Percentiles rank a stretch among this genome's conserved stretches.
Conservation (phyloP, 495 filamentous ascomycete species). For the Venustampulla echinocandica region DNA sequence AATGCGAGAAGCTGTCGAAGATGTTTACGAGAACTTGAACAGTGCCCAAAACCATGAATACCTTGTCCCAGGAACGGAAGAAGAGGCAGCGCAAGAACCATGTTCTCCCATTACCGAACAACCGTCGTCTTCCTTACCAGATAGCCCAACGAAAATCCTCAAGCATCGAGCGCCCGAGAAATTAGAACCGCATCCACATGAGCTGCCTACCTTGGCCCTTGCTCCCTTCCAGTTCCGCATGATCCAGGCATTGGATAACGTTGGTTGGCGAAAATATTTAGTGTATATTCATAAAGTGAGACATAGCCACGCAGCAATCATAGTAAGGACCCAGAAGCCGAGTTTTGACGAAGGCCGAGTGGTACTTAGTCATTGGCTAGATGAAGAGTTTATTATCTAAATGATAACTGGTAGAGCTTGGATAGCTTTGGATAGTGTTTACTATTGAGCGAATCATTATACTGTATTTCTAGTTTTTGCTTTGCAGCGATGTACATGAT, state of each 20-base stretch:
- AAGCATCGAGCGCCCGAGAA: constrained; percentile 1
- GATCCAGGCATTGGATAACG: constrained; percentile 62
- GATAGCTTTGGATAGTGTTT: too few relatives aligned
- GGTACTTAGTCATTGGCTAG: constrained; percentile 75
- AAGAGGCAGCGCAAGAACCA: constrained; percentile 15
- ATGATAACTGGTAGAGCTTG: too few relatives aligned
- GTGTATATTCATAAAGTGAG: constrained; percentile 75
- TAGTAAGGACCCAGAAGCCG: constrained; percentile 57
- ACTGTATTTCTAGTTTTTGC: too few relatives aligned
- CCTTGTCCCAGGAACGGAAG: constrained; percentile 16
- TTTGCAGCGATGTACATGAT: too few relatives aligned
- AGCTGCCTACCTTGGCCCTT: constrained; percentile 65
- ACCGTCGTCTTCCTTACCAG: constrained; percentile 11
- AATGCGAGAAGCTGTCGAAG: constrained; percentile 62
- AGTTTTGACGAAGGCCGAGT: constrained; percentile 66
- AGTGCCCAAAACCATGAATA: constrained; percentile 51
- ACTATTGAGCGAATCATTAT: too few relatives aligned
- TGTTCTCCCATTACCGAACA: not conserved
- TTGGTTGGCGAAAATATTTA: constrained; percentile 73
- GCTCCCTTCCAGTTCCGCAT: constrained; percentile 74
- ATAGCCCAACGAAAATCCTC: constrained; percentile 16
- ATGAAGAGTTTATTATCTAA: constrained; percentile 63
- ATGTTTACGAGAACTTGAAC: constrained; percentile 62
- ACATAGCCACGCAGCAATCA: constrained; percentile 86
- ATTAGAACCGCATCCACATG: constrained; percentile 19